Base-by-base conservation (phyloP, 192 early-diverging fungal species). In the Cetraspora pellucida region DNA sequence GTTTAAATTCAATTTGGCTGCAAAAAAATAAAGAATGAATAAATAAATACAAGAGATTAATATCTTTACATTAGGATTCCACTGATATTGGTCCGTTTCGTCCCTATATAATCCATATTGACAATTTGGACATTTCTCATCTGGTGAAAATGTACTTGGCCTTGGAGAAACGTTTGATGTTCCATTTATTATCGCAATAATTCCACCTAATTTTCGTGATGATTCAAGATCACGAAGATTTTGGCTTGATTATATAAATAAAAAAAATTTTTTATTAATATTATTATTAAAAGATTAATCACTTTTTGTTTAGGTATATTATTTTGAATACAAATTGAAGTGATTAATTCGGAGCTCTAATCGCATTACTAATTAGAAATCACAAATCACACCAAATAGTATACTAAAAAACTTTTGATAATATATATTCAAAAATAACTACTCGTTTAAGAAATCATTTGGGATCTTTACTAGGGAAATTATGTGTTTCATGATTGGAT, bases 71-170 rank as follows among this genome's bases (percentile, higher is more conserved):
- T 81, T 82, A 37, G 90, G 90, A 60, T 93, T 94, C 91, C 91
- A 94, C 14, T 79, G 46, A 66, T 93, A 90, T 59, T 82, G 83
- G 23, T 77, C 66, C 4, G 82, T 23, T 23, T 83, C 59, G 52
- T 87, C 85, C 19, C 85, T 88, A 79, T 93, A 93, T 17, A 92
- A 85, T 16, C 90, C 91, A 81, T 85, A 93, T 59, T 89, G 82
- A 63, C 87, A 92, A 72, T 91, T 92, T 10, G 93, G 92, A 75
- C 89, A 92, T 10, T 80, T 81, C 4, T 81, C 65, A 72, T 93
- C 92, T 0, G 88, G 85, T 8, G 93, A 94, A 30, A 75, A 78
- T 16, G 66, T 37, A 2, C 55, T 14, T 21, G 89, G 87, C 21
- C 77, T 66, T 16, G 82, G 60, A 59, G 82, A 79, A 23, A 27